Base-by-base conservation (phyloP, 805 yeast species). In the Ogataea saltuana region DNA sequence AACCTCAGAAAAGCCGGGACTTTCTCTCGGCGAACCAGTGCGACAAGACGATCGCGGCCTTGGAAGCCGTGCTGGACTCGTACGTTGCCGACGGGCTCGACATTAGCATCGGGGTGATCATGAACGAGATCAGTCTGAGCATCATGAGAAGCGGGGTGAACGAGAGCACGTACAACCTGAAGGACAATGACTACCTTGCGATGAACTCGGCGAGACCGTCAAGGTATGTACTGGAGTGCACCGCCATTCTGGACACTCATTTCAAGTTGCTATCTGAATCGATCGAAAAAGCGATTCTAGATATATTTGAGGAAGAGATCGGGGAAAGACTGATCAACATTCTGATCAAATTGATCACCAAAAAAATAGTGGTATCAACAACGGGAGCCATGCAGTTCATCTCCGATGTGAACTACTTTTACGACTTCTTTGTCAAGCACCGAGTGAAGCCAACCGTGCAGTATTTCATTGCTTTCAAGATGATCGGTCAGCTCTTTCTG, bases 61-160 rank as follows among this genome's bases (percentile, higher is more conserved):
- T 93, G 48, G 99, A 93, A 58, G 79, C 79, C 6, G 69, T 80
- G 65, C 75, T 93, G 9, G 99, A 93, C 63, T 87, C 81, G 41
- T 84, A 76, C 58, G 97, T 93, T 15, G 99, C 98, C 0, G 86
- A 85, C 56, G 99, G 99, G 0, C 71, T 93, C 22, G 90, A 88
- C 55, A 76, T 85, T n/a, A 96, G 97, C 31, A 88, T 93, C 25
- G 95, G 87, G 48, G 90, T 89, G 8, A 71, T 93, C 28, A 81
- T 89, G 64, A 84, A 79, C 53, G 96, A 91, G 59, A 79, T 90
- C 15, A 53, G 50, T 15, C 50, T 52, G 36, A 48, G 53, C 16
- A 54, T 61, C 16, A 34, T 56, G 33, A 43, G 51, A 8, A 44
- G 46, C n/a, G 48, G 45, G 6, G 45, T 59, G 11, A 50, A 52